Base-by-base conservation (phyloP, 768 basidiomycete species). In the Tephrocybe sp. region DNA sequence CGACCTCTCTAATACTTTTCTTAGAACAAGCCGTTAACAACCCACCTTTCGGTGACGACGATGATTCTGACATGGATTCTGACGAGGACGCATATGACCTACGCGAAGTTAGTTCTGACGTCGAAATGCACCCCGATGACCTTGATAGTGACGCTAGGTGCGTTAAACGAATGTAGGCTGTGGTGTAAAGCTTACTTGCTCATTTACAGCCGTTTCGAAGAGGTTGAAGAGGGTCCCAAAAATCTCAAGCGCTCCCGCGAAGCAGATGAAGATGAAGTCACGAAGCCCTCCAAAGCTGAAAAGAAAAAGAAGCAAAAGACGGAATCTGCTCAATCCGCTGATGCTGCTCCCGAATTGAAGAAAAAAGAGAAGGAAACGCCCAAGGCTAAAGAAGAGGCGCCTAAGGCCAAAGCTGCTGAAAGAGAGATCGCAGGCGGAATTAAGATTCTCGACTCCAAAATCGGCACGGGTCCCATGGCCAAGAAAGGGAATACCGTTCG, bases 241-340 rank as follows among this genome's bases (percentile, higher is more conserved):
- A 58, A 61, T 30, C 72, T 75, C 43, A 95, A 95, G 68, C 89
- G 91, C 47, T 65, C 81, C 28, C 88, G 84, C 42, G 89, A 86
- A 21, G 75, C 77, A 5, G 83, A 89, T 22, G 60, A 66, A 26
- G 74, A 74, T 51, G 64, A 75, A 42, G 11, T 57, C 9, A 42
- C 55, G 0, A 61, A 68, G 44, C 71, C 75, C 31, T 81, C 83
- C 59, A 73, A 78, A 31, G 72, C 80, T 55, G 79, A 80, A 64
- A 87, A 87, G 70, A 88, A 88, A 67, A 79, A 92, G 71, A 92
- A 92, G 70, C 74, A 82, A 62, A 91, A 91, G 71, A 76, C 65
- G 22, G 79, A 84, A 49, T 75, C 76, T 34, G 73, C 66, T 4
- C 62, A 63, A 27, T 61, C 69, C 9, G 60, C 67, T 26, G 53